Base-by-base conservation (phyloP, 805 yeast genomes). In the Yamadazyma takamatsuzukensis region DNA sequence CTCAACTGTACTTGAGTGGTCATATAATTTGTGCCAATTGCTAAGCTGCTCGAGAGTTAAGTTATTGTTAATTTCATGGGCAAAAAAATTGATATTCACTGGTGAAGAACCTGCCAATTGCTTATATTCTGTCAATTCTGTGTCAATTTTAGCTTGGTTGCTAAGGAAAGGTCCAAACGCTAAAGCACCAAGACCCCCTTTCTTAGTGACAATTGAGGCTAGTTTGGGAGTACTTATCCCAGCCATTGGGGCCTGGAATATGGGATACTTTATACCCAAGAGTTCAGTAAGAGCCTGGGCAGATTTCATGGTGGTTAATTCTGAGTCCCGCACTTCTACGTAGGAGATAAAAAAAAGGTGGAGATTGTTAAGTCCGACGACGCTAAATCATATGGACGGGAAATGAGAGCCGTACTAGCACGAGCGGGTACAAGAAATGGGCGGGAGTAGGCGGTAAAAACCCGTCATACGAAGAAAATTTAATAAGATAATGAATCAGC, bases 181-280 rank as follows among this genome's bases (percentile, higher is more conserved):
- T 4, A 76, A 37, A 1, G 78, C 68, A 0, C 79, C 82, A n/a
- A 76, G 31, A 1, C 70, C 77, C 0, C 81, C 81, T 6, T 44
- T 41, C 7, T 52, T 49, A 3, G 65, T 49, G 1, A 71, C 64
- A 1, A 56, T 58, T 1, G 69, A 60, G 1, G 78, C 78, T 36
- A 75, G 43, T 18, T 53, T 48, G 2, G 64, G 54, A 1, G 74
- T 71, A 10, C 72, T 57, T 2, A 73, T 63, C 1, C 80, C 80
- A 1, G 81, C 80, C 81, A 76, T 76, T 14, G 82, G 81, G 0
- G 81, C 65, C 45, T 74, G 80, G 21, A 76, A 53, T 3, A 76
- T 53, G 3, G 76, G 78, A 33, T 48, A 48, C 27, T 45, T 55
- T n/a, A 65, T 36, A 4, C 59, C 64, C 15, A 67, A 42, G 14